These are phyloP conservation scores for Tuber indicum DNA, from an alignment of 495 filamentous ascomycete genomes.

Conservation along the genomic window DNA sequence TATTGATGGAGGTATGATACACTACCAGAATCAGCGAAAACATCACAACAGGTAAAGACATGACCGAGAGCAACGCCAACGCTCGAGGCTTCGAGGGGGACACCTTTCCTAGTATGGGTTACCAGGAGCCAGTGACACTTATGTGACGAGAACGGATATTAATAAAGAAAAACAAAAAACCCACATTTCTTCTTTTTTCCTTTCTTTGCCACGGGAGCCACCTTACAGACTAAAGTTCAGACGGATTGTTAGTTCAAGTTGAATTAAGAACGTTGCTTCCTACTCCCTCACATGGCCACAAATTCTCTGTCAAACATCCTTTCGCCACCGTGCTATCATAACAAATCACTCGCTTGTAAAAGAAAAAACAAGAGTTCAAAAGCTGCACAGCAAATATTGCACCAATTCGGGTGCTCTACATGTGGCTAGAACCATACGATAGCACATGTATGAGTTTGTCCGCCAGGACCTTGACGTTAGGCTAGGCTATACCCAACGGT, in stretches of 20 bases:
- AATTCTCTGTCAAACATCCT: background rate
- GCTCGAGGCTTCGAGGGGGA: no score
- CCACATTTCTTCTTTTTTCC: background rate
- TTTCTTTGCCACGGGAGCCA: background rate
- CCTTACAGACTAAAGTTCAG: background rate
- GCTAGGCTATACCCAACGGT: no score
- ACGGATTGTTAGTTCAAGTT: background rate
- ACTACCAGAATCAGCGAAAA: no score
- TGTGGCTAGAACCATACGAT: no score
- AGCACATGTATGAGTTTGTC: no score
- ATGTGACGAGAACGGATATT: background rate
- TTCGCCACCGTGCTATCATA: background rate
- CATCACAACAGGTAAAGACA: no score
- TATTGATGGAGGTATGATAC: no score
- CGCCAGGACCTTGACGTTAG: no score
- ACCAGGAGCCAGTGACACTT: background rate
- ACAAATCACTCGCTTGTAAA: background rate
- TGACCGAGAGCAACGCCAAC: no score
- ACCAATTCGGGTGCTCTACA: background rate
- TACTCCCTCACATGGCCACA: background rate
- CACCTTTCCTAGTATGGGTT: background rate
- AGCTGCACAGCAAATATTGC: background rate
- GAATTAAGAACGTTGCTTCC: background rate
- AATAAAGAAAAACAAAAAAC: no score
- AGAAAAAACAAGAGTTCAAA: background rate